A percentile compares a stretch with the other conserved stretches of the same genome.
Evolutionary conservation across 139 green algal genomes (phyloP).

Genomic region (Chlamydomonas eustigma): DNA sequence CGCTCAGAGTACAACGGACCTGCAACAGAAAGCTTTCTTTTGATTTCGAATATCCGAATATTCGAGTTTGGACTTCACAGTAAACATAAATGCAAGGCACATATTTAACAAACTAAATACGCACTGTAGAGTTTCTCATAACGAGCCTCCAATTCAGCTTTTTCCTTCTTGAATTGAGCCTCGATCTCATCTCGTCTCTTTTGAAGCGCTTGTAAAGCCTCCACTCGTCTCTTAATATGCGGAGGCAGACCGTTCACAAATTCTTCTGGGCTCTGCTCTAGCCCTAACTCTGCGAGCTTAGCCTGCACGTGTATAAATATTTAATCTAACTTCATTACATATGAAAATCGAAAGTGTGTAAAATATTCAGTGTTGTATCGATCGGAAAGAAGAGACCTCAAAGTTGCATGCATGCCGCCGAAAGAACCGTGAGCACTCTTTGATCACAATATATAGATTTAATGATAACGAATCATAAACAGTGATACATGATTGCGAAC

Average conservation of each 20-base stretch:
- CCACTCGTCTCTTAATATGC: constrained; percentile 37
- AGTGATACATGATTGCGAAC: no score
- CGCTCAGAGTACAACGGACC: constrained; percentile 75
- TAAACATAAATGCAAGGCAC: background rate
- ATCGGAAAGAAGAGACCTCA: no score
- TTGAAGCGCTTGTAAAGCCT: constrained; percentile 60
- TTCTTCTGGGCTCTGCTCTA: constrained; percentile 41
- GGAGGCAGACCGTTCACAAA: constrained; percentile 48
- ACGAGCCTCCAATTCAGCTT: constrained; percentile 62
- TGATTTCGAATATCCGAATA: background rate
- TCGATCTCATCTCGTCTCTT: constrained; percentile 65
- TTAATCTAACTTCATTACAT: no score
- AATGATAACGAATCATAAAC: no score
- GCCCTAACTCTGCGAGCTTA: constrained; percentile 31
- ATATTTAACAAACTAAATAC: background rate
- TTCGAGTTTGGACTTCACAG: background rate
- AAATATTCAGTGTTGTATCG: no score
- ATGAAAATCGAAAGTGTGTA: no score
- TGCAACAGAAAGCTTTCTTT: background rate
- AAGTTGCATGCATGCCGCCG: no score
- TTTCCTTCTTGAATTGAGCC: constrained; percentile 62
- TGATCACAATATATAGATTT: no score
- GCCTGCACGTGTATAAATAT: no score
- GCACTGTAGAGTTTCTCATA: constrained; percentile 66
- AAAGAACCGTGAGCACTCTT: no score